These are phyloP conservation scores for Ostreobium quekettii DNA, from an alignment of 139 green algal species.

Conservation along the genomic window DNA sequence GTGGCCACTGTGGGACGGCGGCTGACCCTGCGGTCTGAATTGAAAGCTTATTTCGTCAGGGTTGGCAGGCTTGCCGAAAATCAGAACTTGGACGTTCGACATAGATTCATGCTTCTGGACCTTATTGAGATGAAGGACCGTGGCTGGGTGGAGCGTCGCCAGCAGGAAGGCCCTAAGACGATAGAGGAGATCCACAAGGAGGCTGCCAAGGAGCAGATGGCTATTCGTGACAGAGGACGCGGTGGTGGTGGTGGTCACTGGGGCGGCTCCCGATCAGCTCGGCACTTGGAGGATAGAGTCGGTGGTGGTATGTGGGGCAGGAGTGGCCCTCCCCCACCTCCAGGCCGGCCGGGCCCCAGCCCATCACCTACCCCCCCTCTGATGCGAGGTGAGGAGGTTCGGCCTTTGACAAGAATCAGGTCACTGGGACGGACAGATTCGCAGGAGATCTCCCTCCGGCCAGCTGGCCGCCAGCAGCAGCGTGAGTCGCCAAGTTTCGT, in stretches of 20 bases:
- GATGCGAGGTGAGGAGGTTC: neutral
- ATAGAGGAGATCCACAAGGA: slow-evolving; percentile 67
- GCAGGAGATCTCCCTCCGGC: too few relatives aligned
- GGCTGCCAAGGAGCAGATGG: slow-evolving; percentile 25
- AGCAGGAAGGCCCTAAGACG: slow-evolving; percentile 84
- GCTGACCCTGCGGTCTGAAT: slow-evolving; percentile 33
- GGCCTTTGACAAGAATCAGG: neutral
- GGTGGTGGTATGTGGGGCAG: too few relatives aligned
- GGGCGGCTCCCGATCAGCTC: too few relatives aligned
- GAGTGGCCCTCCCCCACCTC: slow-evolving; percentile 1
- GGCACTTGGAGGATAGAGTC: too few relatives aligned
- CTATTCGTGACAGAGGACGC: neutral
- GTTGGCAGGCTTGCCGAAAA: slow-evolving; percentile 49
- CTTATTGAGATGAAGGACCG: slow-evolving; percentile 23
- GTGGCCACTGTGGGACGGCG: slow-evolving; percentile 69
- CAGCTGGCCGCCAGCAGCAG: too few relatives aligned
- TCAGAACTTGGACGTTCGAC: slow-evolving; percentile 54
- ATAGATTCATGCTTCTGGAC: slow-evolving; percentile 74
- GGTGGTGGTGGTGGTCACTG: slow-evolving; percentile 12
- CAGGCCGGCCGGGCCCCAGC: neutral
- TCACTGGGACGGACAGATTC: neutral
- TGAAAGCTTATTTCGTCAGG: slow-evolving; percentile 77
- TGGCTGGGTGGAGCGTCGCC: slow-evolving; percentile 56
- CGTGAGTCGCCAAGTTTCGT: too few relatives aligned
- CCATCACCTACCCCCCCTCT: neutral